Evolutionary conservation across 169 alveolate genomes (phyloP).

Genomic region (Plasmodium inui): DNA sequence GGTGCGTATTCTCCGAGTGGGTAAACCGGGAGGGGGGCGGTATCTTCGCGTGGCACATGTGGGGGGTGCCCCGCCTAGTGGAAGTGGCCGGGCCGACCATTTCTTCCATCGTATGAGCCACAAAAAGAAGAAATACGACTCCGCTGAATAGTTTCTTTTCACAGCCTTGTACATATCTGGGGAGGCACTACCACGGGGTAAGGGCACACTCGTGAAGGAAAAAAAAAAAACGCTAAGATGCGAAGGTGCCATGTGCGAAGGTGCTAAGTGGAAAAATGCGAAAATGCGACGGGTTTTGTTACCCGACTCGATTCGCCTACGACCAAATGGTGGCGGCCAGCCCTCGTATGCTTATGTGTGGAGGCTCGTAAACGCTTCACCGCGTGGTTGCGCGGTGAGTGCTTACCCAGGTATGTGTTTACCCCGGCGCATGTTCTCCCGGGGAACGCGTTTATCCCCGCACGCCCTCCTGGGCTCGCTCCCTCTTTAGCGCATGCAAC

Average conservation of each 20-base stretch:
- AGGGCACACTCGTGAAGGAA: too few relatives aligned
- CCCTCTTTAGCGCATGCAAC: not conserved
- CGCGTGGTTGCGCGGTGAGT: not conserved
- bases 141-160: not conserved
- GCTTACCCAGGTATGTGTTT: not conserved
- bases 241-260: too few relatives aligned
- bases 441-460: not conserved
- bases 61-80: not conserved
- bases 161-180: not conserved
- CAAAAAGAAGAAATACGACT: not conserved
- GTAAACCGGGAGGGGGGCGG: not conserved
- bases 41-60: not conserved
- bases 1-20: not conserved
- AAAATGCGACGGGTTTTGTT: not conserved
- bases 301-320: not conserved
- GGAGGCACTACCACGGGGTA: too few relatives aligned
- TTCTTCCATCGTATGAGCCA: not conserved
- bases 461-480: not conserved
- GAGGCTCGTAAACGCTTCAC: not conserved
- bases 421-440: not conserved
- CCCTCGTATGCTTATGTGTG: not conserved
- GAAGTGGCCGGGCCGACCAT: not conserved
- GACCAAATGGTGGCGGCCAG: not conserved
- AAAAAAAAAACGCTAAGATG: too few relatives aligned
- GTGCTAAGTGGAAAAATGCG: not conserved